phyloP scores from a whole-genome alignment of 306 rosid genomes.

The Vigna nakashimae region DNA sequence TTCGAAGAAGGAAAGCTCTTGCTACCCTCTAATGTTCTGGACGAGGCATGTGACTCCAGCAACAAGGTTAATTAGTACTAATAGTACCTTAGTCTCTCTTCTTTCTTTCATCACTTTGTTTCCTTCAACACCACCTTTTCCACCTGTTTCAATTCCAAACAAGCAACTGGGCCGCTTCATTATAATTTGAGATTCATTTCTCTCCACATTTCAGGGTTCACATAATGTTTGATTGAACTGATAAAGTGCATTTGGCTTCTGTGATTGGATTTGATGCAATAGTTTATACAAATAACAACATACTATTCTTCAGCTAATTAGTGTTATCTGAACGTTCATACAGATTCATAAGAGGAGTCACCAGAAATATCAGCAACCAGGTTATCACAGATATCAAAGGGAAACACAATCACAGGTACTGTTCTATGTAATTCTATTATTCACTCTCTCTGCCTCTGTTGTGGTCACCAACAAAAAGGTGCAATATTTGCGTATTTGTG shows the following conservation, averaged over 20 bases:
- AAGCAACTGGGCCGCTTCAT: neutral
- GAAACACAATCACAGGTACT: slow-evolving; percentile 36
- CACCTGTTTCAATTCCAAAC: neutral
- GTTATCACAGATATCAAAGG: neutral
- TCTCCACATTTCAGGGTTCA: neutral
- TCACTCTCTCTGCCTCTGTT: neutral
- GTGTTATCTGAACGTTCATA: neutral
- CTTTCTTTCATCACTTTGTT: neutral
- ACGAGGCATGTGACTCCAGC: slow-evolving; percentile 49
- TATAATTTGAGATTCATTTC: neutral
- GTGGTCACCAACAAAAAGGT: neutral
- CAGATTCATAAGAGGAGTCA: neutral
- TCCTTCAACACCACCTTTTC: neutral
- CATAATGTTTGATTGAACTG: neutral
- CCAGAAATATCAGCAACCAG: slow-evolving; percentile 16
- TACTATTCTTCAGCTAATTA: too few relatives aligned
- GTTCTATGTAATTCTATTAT: neutral
- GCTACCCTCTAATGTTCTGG: slow-evolving; percentile 66
- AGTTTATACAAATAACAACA: neutral
- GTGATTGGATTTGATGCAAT: neutral
- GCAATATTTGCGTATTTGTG: slow-evolving; percentile 28
- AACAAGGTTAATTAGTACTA: slow-evolving; percentile 42
- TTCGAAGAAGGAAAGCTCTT: slow-evolving; percentile 69
- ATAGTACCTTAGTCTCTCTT: neutral
- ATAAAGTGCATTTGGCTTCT: neutral